Conservation (phyloP, 1,284 basidiomycete genomes). For the Ganoderma lucidum region DNA sequence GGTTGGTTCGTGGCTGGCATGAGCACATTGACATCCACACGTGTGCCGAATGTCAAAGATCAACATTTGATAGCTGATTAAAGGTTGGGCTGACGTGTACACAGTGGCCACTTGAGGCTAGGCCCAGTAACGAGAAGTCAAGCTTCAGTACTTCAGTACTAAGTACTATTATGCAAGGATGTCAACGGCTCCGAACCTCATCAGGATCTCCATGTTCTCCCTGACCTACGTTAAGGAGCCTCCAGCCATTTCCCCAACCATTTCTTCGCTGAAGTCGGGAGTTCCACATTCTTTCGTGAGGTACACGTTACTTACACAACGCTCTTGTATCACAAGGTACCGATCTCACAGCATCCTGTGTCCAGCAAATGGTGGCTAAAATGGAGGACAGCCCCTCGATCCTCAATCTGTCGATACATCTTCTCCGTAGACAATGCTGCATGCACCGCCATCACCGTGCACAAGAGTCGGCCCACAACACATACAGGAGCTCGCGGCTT, state of each 20-base stretch:
- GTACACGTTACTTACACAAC: neutral
- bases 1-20: neutral
- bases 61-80: neutral
- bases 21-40: neutral
- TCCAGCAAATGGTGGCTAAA: neutral
- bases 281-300: neutral
- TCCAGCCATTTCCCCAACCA: no score
- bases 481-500: no score
- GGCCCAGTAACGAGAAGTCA: neutral
- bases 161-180: neutral
- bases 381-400: neutral
- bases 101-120: neutral
- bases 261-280: neutral
- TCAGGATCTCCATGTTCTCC: neutral
- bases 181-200: neutral
- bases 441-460: no score
- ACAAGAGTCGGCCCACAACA: no score
- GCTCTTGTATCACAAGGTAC: neutral
- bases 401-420: neutral
- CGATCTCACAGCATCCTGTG: neutral
- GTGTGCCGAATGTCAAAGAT: neutral
- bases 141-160: neutral
- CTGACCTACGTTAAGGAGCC: neutral
- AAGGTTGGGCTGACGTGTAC: neutral
- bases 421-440: no score